phyloP scores from a whole-genome alignment of 768 basidiomycete genomes.

The Hericium rajendrae region DNA sequence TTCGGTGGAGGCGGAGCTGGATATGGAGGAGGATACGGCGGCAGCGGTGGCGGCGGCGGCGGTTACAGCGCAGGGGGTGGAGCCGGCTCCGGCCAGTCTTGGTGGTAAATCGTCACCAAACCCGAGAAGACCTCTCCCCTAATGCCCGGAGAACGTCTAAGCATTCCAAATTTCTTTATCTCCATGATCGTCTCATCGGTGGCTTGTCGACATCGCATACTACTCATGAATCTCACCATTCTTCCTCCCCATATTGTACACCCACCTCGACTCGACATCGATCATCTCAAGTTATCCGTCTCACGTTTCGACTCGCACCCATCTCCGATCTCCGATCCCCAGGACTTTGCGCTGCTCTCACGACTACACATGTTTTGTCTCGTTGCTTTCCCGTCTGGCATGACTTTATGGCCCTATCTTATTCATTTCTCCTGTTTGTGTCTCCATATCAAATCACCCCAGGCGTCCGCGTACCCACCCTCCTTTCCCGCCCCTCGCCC shows the following conservation, averaged over 20 bases:
- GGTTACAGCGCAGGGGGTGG: slow-evolving; percentile 19
- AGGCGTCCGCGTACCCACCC: slow-evolving; percentile 20
- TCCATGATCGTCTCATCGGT: neutral
- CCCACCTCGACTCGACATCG: slow-evolving; percentile 16
- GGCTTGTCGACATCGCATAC: neutral
- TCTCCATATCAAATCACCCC: slow-evolving; percentile 28
- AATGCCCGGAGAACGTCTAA: slow-evolving; percentile 1
- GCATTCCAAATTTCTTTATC: neutral
- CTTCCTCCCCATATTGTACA: slow-evolving; percentile 12
- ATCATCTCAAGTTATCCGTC: slow-evolving; percentile 15
- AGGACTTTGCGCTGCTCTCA: slow-evolving; percentile 57
- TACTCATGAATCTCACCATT: slow-evolving; percentile 1
- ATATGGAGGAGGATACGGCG: slow-evolving; percentile 26
- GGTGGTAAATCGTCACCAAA: slow-evolving; percentile 37
- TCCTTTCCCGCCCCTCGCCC: slow-evolving; percentile 14
- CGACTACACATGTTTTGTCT: slow-evolving; percentile 40
- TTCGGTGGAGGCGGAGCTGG: slow-evolving; percentile 19
- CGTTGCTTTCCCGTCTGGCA: slow-evolving; percentile 39
- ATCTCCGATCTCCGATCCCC: slow-evolving; percentile 11
- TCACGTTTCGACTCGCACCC: slow-evolving; percentile 11
- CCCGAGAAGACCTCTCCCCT: slow-evolving; percentile 1
- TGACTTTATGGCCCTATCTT: slow-evolving; percentile 16
- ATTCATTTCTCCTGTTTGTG: slow-evolving; percentile 17
- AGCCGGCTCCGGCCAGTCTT: slow-evolving; percentile 24
- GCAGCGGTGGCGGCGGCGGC: slow-evolving; percentile 20